These are phyloP conservation scores for Gossypium laxum DNA, from an alignment of 441 rosid species.

Conservation along the genomic window DNA sequence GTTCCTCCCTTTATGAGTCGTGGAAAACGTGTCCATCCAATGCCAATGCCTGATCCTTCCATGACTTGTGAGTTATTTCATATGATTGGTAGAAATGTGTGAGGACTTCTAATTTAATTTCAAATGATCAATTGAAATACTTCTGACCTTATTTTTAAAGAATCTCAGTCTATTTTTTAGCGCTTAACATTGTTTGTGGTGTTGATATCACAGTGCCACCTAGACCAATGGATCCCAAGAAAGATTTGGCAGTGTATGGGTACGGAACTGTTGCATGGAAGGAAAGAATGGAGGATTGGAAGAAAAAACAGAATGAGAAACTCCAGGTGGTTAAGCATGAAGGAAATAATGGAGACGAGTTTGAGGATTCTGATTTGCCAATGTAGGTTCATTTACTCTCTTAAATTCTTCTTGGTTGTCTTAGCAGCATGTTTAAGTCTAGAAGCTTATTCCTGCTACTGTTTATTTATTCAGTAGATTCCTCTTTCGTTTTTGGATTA, in stretches of 20 bases:
- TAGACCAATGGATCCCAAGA: slow-evolving; percentile 79
- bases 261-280: slow-evolving; percentile 96
- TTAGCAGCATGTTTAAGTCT: not conserved
- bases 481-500: not conserved
- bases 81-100: not conserved
- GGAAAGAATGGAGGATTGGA: slow-evolving; percentile 88
- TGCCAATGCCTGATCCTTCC: slow-evolving; percentile 42
- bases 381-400: slow-evolving; percentile 34
- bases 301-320: slow-evolving; percentile 71
- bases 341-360: slow-evolving; percentile 48
- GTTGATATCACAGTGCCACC: slow-evolving; percentile 51
- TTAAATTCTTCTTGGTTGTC: not conserved
- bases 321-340: slow-evolving; percentile 66
- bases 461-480: not conserved
- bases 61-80: slow-evolving; percentile 37
- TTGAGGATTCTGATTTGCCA: slow-evolving; percentile 69
- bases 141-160: not conserved
- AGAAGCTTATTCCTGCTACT: not conserved
- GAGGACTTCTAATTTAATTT: slow-evolving; percentile 13
- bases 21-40: slow-evolving; percentile 43
- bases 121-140: not conserved
- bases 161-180: not conserved
- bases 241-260: slow-evolving; percentile 80
- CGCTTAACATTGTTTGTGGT: slow-evolving; percentile 10
- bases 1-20: slow-evolving; percentile 38